A percentile compares a stretch with the other conserved stretches of the same genome.
Evolutionary conservation across 2,329 filamentous ascomycete species (phyloP).

Genomic region (Colletotrichum coccodes): DNA sequence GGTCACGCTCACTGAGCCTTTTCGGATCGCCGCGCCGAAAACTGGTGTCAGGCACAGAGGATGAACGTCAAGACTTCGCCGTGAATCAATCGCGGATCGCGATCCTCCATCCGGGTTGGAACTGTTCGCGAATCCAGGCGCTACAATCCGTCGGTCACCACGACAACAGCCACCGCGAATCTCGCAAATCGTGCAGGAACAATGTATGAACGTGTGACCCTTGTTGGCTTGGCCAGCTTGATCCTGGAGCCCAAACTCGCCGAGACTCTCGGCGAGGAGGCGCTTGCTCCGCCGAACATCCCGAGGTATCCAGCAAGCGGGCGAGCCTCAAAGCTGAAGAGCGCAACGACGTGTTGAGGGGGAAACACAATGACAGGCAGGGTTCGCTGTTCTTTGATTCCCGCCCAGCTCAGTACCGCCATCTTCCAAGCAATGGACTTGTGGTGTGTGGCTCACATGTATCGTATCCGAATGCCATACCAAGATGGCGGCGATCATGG

Average conservation of each 20-base stretch:
- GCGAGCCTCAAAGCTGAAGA: background rate
- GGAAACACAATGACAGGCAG: background rate
- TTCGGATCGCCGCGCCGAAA: slow-evolving; percentile 19
- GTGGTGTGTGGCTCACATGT: background rate
- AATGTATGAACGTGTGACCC: too few species aligned
- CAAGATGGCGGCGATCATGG: background rate
- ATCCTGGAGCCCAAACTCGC: background rate
- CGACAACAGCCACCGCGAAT: too few species aligned
- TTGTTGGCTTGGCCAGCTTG: background rate
- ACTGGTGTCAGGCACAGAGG: background rate
- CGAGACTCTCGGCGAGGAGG: background rate
- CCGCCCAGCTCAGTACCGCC: background rate
- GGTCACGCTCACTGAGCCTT: background rate
- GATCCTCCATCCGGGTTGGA: background rate
- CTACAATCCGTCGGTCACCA: too few species aligned
- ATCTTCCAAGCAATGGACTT: background rate
- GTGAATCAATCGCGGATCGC: background rate
- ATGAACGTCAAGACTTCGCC: background rate
- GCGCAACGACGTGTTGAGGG: background rate
- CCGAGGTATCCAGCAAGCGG: background rate
- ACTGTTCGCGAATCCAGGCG: background rate
- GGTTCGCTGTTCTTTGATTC: background rate
- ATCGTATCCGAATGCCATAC: background rate
- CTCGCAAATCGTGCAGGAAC: too few species aligned
- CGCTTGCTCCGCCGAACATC: too few species aligned